phyloP scores from a whole-genome alignment of 2,329 filamentous ascomycete genomes.

The Pseudocercospora ulei region DNA sequence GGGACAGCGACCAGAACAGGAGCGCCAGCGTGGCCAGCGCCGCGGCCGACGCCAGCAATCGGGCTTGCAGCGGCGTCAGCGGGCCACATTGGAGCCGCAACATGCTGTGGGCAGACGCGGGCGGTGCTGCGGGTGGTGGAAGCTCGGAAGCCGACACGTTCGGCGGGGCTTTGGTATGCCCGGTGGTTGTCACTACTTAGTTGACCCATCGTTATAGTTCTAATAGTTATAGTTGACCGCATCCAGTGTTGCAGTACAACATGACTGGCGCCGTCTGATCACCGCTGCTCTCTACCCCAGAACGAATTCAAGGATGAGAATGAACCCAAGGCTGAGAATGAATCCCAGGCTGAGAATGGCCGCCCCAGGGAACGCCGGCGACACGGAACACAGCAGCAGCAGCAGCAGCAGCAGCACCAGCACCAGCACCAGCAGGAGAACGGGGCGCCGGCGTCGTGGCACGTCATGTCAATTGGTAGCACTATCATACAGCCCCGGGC shows the following conservation, averaged over 20 bases:
- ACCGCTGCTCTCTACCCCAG: too few relatives aligned
- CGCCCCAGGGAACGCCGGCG: too few relatives aligned
- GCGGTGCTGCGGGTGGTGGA: too few relatives aligned
- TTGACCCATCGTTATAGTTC: not conserved
- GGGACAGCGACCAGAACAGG: constrained; percentile 53
- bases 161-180: too few relatives aligned
- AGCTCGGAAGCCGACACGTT: constrained; percentile 4
- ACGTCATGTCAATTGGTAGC: constrained; percentile 11
- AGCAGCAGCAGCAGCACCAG: not conserved
- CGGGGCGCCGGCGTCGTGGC: constrained; percentile 1
- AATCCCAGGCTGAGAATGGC: too few relatives aligned
- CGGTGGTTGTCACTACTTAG: not conserved
- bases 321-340: too few relatives aligned
- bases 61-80: constrained; percentile 60
- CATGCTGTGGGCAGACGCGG: constrained; percentile 3
- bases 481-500: constrained; percentile 16
- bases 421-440: not conserved
- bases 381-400: too few relatives aligned
- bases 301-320: too few relatives aligned
- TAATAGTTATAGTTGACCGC: too few relatives aligned
- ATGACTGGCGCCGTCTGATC: too few relatives aligned
- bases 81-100: constrained; percentile 40
- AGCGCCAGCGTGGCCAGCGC: constrained; percentile 52
- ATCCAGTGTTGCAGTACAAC: too few relatives aligned
- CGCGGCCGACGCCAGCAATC: constrained; percentile 57